phyloP scores from a whole-genome alignment of 169 alveolate genomes.

The Ichthyophthirius multifiliis region DNA sequence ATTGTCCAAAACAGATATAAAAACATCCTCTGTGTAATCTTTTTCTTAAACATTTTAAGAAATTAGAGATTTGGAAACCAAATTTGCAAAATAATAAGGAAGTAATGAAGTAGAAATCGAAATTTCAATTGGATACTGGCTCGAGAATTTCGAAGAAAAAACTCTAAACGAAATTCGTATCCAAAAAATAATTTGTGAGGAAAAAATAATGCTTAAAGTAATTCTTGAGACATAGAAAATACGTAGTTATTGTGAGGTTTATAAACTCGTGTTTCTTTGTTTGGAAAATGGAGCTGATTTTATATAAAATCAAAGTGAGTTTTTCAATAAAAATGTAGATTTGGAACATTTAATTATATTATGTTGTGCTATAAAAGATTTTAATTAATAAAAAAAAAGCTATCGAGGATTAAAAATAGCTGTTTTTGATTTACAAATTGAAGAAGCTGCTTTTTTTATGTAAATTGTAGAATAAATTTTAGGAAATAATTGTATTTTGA shows the following conservation, averaged over 20 bases:
- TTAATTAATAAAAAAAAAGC: too few species aligned
- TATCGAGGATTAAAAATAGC: too few species aligned
- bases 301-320: neutral
- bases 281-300: conserved; percentile 8
- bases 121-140: conserved; percentile 5
- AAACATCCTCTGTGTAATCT: conserved; percentile 8
- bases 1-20: neutral
- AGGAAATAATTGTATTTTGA: too few species aligned
- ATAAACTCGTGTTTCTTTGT: neutral
- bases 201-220: neutral
- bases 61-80: conserved; percentile 7
- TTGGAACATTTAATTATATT: neutral
- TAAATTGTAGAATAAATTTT: too few species aligned
- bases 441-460: too few species aligned
- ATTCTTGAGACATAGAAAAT: conserved; percentile 3
- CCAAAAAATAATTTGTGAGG: neutral
- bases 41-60: conserved; percentile 9
- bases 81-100: conserved; percentile 2
- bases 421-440: too few species aligned
- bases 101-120: conserved; percentile 13
- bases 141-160: neutral
- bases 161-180: neutral
- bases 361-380: conserved; percentile 18
- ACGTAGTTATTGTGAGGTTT: neutral
- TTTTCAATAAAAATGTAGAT: neutral